Percentiles rank a stretch among this genome's conserved stretches.
Evolutionary conservation across 768 basidiomycete genomes (phyloP).

Genomic region (Hirschioporus abietinus): DNA sequence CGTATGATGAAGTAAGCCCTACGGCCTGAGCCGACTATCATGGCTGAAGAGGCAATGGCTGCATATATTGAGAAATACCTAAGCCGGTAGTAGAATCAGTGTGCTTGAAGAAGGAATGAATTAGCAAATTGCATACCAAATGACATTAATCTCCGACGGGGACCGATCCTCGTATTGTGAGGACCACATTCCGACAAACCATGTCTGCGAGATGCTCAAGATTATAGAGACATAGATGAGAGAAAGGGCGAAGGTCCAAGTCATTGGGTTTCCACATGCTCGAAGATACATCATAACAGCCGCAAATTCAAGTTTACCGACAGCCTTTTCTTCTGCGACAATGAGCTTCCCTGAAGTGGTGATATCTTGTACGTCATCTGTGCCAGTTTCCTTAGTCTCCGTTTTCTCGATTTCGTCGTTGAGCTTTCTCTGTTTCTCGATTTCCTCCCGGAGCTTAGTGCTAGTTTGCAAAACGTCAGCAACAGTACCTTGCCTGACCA

Average conservation of each 20-base stretch:
- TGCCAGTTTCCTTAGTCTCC: not conserved
- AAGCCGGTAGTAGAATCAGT: conserved; percentile 32
- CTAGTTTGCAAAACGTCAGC: not conserved
- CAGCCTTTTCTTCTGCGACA: not conserved
- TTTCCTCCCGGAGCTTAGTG: not conserved
- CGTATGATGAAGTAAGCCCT: conserved; percentile 38
- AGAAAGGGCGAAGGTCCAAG: not conserved
- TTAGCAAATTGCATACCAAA: not conserved
- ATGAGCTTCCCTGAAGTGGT: not conserved
- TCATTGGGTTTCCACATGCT: not conserved
- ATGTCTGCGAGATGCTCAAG: not conserved
- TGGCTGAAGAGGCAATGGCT: conserved; percentile 36
- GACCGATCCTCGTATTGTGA: not conserved
- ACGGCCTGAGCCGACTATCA: conserved; percentile 38
- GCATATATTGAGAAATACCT: conserved; percentile 47
- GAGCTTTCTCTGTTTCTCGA: conserved; percentile 1
- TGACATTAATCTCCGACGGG: not conserved
- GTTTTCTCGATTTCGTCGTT: not conserved
- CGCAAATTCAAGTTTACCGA: not conserved
- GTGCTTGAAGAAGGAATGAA: conserved; percentile 16
- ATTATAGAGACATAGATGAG: not conserved
- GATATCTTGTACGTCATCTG: not conserved
- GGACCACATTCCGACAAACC: not conserved
- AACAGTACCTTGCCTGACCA: not conserved
- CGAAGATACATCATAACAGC: not conserved